Evolutionary conservation across 202 grass and related monocot genomes (phyloP).

Genomic region (Panicum hallii): DNA sequence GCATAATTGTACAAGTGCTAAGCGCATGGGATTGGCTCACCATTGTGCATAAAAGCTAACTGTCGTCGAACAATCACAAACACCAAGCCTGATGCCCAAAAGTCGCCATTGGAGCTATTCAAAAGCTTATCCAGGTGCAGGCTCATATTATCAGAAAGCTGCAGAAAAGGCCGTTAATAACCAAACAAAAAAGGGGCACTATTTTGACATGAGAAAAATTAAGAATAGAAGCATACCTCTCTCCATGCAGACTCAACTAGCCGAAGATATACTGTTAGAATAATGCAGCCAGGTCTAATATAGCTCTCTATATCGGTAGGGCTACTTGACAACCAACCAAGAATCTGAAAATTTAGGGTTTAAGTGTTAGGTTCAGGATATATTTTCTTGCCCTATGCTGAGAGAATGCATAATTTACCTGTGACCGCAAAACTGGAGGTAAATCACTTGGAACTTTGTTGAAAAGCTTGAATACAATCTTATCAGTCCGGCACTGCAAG

Average conservation of each 20-base stretch:
- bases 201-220: conserved; percentile 15
- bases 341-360: conserved; percentile 72
- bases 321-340: conserved; percentile 89
- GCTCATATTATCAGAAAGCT: conserved; percentile 84
- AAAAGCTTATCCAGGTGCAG: conserved; percentile 76
- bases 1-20: conserved; percentile 1
- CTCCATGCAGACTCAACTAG: conserved; percentile 82
- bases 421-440: conserved; percentile 76
- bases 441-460: conserved; percentile 95
- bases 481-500: conserved; percentile 88
- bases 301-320: conserved; percentile 97
- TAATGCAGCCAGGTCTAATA: conserved; percentile 96
- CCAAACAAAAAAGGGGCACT: conserved; percentile 24
- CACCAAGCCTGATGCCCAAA: conserved; percentile 90
- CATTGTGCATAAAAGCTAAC: conserved; percentile 84
- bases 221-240: conserved; percentile 62
- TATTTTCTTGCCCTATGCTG: conserved; percentile 13
- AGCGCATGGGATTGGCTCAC: conserved; percentile 44
- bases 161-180: conserved; percentile 44
- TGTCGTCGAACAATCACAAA: conserved; percentile 72
- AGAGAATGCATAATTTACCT: conserved; percentile 63
- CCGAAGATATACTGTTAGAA: conserved; percentile 88
- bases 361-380: conserved; percentile 45
- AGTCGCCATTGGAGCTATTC: conserved; percentile 65
- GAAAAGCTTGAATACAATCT: conserved; percentile 98